These are phyloP conservation scores for Nicotiana noctiflora DNA, from an alignment of 257 asterid genomes.

Conservation along the genomic window DNA sequence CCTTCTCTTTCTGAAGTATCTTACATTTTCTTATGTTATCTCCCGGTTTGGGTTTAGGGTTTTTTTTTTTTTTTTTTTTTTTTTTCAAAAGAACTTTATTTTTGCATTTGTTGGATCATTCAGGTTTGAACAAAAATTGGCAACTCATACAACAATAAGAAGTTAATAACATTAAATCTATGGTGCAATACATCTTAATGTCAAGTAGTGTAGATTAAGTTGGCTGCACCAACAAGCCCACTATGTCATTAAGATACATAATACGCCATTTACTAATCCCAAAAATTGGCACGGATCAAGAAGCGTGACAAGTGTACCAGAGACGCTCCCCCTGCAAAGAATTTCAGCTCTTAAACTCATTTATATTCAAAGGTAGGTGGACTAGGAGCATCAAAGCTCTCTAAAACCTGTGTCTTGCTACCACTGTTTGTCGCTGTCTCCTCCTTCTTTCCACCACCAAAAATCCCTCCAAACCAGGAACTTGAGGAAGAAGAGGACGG, in stretches of 20 bases:
- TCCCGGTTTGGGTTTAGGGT: too few species aligned
- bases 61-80: too few species aligned
- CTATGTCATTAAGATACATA: conserved; percentile 1
- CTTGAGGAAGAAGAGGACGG: too few species aligned
- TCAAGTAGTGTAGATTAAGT: background rate
- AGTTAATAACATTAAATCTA: background rate
- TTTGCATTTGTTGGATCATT: background rate
- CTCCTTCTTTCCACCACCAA: conserved; percentile 51
- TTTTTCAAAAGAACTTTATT: background rate
- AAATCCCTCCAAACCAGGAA: conserved; percentile 72
- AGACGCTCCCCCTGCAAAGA: background rate
- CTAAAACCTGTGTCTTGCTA: conserved; percentile 78
- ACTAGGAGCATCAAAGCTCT: conserved; percentile 84
- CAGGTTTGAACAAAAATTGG: background rate
- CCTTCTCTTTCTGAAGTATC: too few species aligned
- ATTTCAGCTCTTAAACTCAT: conserved; percentile 19
- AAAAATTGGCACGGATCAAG: background rate
- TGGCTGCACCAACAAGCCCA: background rate
- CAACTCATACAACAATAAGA: background rate
- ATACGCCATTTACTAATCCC: background rate
- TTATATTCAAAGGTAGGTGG: conserved; percentile 92
- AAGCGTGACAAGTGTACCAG: background rate
- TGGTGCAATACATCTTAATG: background rate
- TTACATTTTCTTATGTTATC: too few species aligned
- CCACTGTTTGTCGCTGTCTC: conserved; percentile 44